Percentiles rank a stretch among this genome's conserved stretches.
Evolutionary conservation across 768 basidiomycete genomes (phyloP).

Genomic region (Rubroboletus satanas): DNA sequence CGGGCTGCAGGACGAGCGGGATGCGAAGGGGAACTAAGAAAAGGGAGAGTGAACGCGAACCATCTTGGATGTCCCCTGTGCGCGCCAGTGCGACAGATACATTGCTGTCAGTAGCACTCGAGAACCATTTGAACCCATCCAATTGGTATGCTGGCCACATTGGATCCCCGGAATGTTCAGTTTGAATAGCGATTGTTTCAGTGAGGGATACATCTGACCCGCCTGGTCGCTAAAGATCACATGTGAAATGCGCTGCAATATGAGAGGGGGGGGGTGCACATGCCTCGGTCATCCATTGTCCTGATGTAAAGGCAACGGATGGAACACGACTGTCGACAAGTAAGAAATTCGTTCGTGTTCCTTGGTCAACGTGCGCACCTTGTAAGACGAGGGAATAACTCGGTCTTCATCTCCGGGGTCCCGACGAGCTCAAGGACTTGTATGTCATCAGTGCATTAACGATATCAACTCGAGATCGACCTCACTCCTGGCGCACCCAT

Average conservation of each 20-base stretch:
- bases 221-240: slow-evolving; percentile 50
- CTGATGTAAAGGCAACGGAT: slow-evolving; percentile 58
- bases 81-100: slow-evolving; percentile 71
- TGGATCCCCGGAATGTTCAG: slow-evolving; percentile 27
- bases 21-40: slow-evolving; percentile 64
- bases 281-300: slow-evolving; percentile 85
- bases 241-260: neutral
- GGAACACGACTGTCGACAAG: slow-evolving; percentile 52
- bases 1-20: slow-evolving; percentile 45
- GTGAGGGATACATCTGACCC: slow-evolving; percentile 74
- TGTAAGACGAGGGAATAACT: slow-evolving; percentile 53
- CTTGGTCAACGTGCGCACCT: slow-evolving; percentile 39
- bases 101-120: slow-evolving; percentile 75
- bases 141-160: slow-evolving; percentile 54
- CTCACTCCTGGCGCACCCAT: slow-evolving; percentile 63
- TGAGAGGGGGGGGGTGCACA: neutral
- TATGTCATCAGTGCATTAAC: neutral
- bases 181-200: slow-evolving; percentile 55
- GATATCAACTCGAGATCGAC: neutral
- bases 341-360: neutral
- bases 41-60: slow-evolving; percentile 66
- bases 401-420: slow-evolving; percentile 53
- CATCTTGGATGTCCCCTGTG: slow-evolving; percentile 51
- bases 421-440: slow-evolving; percentile 64
- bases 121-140: slow-evolving; percentile 82